Evolutionary conservation across 1,284 basidiomycete species (phyloP).

Genomic region (Sphaerobolus stellatus): DNA sequence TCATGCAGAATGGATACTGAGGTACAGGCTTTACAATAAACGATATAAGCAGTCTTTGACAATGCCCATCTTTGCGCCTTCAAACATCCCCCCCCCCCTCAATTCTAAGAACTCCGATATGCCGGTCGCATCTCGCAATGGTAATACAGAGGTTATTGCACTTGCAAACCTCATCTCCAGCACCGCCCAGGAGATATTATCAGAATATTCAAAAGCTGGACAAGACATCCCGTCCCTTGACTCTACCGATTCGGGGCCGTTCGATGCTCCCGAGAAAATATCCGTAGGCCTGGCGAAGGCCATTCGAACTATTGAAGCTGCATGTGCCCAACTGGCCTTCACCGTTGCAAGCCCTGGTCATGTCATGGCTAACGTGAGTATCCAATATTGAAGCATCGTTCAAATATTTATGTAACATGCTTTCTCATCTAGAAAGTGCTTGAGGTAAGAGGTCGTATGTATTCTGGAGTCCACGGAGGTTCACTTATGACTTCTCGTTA

Average conservation of each 20-base stretch:
- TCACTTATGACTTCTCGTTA: neutral
- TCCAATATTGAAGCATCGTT: neutral
- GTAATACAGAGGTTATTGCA: neutral
- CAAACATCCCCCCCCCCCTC: no score
- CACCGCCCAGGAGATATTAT: neutral
- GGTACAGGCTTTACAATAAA: no score
- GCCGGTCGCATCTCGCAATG: no score
- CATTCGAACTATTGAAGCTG: constrained; percentile 30
- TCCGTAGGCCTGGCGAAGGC: constrained; percentile 22
- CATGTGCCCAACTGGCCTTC: constrained; percentile 31
- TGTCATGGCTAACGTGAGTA: constrained; percentile 30
- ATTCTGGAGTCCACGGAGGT: no score
- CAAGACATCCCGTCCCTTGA: constrained; percentile 27
- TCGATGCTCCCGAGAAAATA: constrained; percentile 23
- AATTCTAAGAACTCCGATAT: no score
- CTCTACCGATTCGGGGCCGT: constrained; percentile 24
- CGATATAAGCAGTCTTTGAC: no score
- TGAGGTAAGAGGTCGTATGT: neutral
- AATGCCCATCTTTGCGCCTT: no score
- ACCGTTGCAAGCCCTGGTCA: constrained; percentile 31
- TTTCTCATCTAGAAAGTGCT: neutral
- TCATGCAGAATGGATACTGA: no score
- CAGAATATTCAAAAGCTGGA: constrained; percentile 15
- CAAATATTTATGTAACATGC: neutral
- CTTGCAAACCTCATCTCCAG: neutral